These are phyloP conservation scores for Porodaedalea pini DNA, from an alignment of 1,284 basidiomycete genomes.

Conservation along the genomic window DNA sequence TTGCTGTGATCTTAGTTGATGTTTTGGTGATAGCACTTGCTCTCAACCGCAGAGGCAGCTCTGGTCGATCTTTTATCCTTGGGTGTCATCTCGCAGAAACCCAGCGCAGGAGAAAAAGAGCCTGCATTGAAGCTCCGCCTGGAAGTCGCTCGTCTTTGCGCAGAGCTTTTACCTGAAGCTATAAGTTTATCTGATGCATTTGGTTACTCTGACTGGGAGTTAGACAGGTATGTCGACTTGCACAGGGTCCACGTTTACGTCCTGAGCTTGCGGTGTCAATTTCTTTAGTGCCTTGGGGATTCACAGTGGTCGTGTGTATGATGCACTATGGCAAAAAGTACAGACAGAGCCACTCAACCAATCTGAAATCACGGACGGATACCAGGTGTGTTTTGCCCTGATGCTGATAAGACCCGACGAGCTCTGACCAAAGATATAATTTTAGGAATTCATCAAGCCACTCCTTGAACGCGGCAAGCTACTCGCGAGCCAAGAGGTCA, in stretches of 20 bases:
- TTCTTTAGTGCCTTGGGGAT: constrained; percentile 55
- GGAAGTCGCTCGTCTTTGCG: constrained; percentile 49
- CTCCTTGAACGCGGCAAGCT: constrained; percentile 44
- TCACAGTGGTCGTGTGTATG: constrained; percentile 65
- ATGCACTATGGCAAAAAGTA: constrained; percentile 62
- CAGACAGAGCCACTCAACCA: constrained; percentile 65
- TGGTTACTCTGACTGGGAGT: constrained; percentile 74
- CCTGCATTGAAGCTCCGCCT: constrained; percentile 50
- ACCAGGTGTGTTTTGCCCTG: constrained; percentile 40
- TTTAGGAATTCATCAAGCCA: constrained; percentile 45
- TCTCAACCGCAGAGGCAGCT: constrained; percentile 53
- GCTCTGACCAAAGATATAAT: background rate
- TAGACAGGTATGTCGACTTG: constrained; percentile 52
- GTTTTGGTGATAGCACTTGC: constrained; percentile 48
- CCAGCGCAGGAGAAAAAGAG: constrained; percentile 31
- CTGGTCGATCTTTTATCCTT: constrained; percentile 59
- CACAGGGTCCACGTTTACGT: background rate
- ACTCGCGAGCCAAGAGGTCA: constrained; percentile 26
- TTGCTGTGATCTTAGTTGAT: background rate
- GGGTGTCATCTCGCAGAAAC: constrained; percentile 36
- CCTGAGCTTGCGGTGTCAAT: background rate
- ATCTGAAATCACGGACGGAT: constrained; percentile 47
- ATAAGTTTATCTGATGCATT: constrained; percentile 75
- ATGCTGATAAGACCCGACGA: background rate
- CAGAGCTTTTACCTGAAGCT: constrained; percentile 58